Evolutionary conservation across 805 yeast species (phyloP), one percentile per base, ranked within the genome.

Genomic region (Sugiyamaella americana): DNA sequence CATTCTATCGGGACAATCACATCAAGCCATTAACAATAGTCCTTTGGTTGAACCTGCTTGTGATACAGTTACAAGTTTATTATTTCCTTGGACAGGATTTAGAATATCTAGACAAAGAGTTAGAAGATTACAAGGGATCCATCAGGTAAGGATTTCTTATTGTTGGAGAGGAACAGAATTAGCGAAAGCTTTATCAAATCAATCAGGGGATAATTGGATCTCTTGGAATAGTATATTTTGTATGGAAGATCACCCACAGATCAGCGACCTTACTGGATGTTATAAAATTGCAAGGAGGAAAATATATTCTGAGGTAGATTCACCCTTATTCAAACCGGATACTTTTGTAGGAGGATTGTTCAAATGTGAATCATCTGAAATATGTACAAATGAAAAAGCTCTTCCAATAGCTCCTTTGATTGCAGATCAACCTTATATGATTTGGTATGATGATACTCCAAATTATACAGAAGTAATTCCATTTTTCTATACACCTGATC

Each of bases 321-420:
- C 71, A 8, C 69, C 74, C 1, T 57, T 78, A 4, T 79, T 70
- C 55, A 64, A 76, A 13, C 86, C 87, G 0, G 66, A 71, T 17
- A 72, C 79, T 0, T 75, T 76, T 64, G 75, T 84, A 2, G 91
- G 89, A 4, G 87, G 80, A 0, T 53, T 81, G 2, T 82, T 71
- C 59, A 71, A 73, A 47, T 81, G 48, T 21, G 35, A 4, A n/a
- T n/a, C 29, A 21, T 38, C 26, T 6, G 40, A 41, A 3, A 22
- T 30, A 3, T 49, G 52, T 16, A 37, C 51, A n/a, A 49, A 49
- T 29, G 42, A 47, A 2, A 30, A 37, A 24, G 51, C 50, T 19
- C 34, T 19, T 11, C 83, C 85, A 0, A 49, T 80, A 3, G 56
- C 68, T 26, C 87, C 87, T 0, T 59, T 81, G 23, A 60, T 78